Conservation (phyloP, 148 eudicot species). For the Salicornia ramosissima region DNA sequence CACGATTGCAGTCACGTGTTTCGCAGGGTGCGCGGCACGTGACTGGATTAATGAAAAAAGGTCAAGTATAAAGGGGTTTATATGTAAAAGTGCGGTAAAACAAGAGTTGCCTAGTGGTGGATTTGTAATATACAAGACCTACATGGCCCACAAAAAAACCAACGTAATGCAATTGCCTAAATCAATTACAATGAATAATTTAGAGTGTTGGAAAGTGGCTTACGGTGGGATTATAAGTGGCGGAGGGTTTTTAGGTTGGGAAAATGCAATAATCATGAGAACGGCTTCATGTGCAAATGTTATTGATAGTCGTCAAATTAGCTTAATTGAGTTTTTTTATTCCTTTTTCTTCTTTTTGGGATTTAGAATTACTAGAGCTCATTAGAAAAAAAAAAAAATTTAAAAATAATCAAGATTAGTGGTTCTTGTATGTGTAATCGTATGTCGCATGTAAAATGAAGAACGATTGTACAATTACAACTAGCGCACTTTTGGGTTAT, state of each 20-base stretch:
- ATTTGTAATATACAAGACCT: conserved; percentile 26
- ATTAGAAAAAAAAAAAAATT: not conserved
- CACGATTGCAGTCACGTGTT: conserved; percentile 35
- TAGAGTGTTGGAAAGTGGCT: conserved; percentile 24
- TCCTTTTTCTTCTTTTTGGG: conserved; percentile 12
- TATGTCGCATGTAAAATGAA: not conserved
- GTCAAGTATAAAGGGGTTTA: conserved; percentile 22
- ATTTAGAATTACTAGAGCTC: conserved; percentile 14
- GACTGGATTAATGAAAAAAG: conserved; percentile 24
- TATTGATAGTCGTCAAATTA: conserved; percentile 13
- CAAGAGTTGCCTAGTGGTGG: conserved; percentile 25
- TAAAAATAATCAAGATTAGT: no score
- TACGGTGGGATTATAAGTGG: conserved; percentile 8
- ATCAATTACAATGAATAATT: not conserved
- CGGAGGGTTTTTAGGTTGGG: conserved; percentile 24
- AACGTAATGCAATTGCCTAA: not conserved
- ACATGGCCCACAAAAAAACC: not conserved
- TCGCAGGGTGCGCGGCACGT: conserved; percentile 11
- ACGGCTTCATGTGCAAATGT: conserved; percentile 13
- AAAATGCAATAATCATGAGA: conserved; percentile 14
- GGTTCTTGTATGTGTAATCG: not conserved
- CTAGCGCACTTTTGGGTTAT: not conserved
- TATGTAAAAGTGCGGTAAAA: conserved; percentile 20
- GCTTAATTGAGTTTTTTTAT: conserved; percentile 6
- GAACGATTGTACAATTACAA: conserved; percentile 14